Conservation (phyloP, 768 basidiomycete genomes). For the Leccinum longicurvipes region DNA sequence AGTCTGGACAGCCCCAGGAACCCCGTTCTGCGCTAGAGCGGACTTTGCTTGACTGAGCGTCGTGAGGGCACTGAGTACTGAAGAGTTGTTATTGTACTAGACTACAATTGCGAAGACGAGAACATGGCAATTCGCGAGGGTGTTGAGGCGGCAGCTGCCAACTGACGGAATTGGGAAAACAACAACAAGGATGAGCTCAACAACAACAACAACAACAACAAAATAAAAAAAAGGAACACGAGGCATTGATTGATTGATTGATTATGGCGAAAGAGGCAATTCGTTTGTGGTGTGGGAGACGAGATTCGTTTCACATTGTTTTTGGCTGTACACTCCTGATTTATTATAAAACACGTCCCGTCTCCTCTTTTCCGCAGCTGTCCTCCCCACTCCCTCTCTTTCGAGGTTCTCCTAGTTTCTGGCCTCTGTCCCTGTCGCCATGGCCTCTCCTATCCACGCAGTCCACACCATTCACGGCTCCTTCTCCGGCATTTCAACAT, state of each 20-base stretch:
- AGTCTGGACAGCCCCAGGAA: not conserved
- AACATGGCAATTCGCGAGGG: not conserved
- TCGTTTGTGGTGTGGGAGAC: conserved; percentile 12
- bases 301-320: conserved; percentile 16
- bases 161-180: conserved; percentile 1
- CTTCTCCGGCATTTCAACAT: conserved; percentile 28
- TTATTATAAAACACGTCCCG: conserved; percentile 17
- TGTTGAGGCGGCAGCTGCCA: not conserved
- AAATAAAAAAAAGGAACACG: conserved; percentile 13
- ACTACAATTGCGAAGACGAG: conserved; percentile 13
- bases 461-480: conserved; percentile 33
- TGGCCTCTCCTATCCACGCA: conserved; percentile 27
- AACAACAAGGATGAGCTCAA: conserved; percentile 2
- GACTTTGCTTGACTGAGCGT: conserved; percentile 5
- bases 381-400: not conserved
- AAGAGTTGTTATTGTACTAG: conserved; percentile 12
- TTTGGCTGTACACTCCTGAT: conserved; percentile 13
- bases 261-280: conserved; percentile 21
- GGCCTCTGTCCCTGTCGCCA: conserved; percentile 14
- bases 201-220: not conserved
- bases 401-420: conserved; percentile 7
- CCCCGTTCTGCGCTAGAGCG: not conserved
- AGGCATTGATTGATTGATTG: conserved; percentile 3
- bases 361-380: not conserved
- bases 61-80: not conserved